These are phyloP conservation scores for Fomitopsis serialis DNA, from an alignment of 768 basidiomycete genomes.

Conservation along the genomic window DNA sequence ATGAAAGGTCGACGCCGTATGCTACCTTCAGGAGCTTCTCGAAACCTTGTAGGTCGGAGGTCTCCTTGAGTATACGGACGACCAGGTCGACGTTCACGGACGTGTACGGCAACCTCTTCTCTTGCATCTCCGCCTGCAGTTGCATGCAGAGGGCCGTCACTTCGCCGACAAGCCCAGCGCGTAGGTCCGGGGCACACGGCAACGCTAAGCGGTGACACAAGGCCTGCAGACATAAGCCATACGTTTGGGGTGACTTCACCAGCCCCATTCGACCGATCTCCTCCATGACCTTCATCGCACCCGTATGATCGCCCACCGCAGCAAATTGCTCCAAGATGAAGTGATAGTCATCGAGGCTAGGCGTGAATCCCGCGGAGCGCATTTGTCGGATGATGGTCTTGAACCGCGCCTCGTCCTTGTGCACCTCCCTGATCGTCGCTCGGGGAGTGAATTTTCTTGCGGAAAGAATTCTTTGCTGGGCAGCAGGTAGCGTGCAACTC, in stretches of 20 bases:
- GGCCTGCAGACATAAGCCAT: slow-evolving; percentile 60
- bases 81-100: slow-evolving; percentile 61
- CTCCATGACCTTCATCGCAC: slow-evolving; percentile 53
- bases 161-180: slow-evolving; percentile 32
- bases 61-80: slow-evolving; percentile 64
- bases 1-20: slow-evolving; percentile 73
- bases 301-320: slow-evolving; percentile 63
- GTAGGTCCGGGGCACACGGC: slow-evolving; percentile 39
- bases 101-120: slow-evolving; percentile 41
- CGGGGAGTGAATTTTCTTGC: slow-evolving; percentile 25
- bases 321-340: slow-evolving; percentile 73
- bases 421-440: slow-evolving; percentile 20
- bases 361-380: slow-evolving; percentile 41
- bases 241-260: slow-evolving; percentile 49
- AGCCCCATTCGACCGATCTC: slow-evolving; percentile 46
- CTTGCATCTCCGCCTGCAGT: slow-evolving; percentile 56
- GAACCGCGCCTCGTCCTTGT: slow-evolving; percentile 63
- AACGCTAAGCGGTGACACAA: slow-evolving; percentile 63
- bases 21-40: slow-evolving; percentile 56
- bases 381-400: slow-evolving; percentile 68
- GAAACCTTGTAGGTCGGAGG: slow-evolving; percentile 50
- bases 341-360: slow-evolving; percentile 61
- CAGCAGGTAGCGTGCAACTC: slow-evolving; percentile 48
- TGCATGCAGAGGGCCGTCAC: slow-evolving; percentile 42
- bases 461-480: slow-evolving; percentile 38